Evolutionary conservation across 768 basidiomycete species (phyloP).

Genomic region (Roridomyces roridus): DNA sequence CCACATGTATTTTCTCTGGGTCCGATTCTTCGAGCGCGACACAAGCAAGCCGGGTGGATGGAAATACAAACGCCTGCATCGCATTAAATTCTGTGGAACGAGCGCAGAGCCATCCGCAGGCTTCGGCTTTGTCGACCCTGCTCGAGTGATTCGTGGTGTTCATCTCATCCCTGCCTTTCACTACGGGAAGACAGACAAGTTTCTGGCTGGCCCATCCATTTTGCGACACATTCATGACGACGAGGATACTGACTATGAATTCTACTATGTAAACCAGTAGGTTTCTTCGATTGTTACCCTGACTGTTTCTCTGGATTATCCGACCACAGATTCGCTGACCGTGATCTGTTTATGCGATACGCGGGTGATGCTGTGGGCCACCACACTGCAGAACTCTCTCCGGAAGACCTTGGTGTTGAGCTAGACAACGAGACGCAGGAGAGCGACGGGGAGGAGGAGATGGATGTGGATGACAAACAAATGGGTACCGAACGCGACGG

Average conservation of each 20-base stretch:
- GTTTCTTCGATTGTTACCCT: neutral
- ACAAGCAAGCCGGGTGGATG: neutral
- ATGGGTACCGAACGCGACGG: no score
- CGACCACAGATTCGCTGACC: neutral
- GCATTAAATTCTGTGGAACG: neutral
- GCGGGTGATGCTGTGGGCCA: neutral
- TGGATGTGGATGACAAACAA: no score
- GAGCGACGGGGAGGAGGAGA: no score
- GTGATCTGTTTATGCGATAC: conserved; percentile 8
- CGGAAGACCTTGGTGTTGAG: no score
- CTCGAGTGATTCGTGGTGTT: neutral
- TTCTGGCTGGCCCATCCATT: neutral
- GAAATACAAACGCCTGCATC: neutral
- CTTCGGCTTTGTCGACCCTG: neutral
- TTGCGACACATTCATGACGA: neutral
- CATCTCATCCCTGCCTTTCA: neutral
- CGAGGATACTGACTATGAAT: neutral
- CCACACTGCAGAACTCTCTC: no score
- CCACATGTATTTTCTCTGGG: neutral
- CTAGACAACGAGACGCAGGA: no score
- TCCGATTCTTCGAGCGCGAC: neutral
- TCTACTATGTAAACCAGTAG: conserved; percentile 1
- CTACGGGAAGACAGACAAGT: neutral
- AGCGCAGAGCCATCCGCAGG: neutral
- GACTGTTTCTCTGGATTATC: neutral